Evolutionary conservation across 768 basidiomycete genomes (phyloP).

Genomic region (Termitomyces titanicus): DNA sequence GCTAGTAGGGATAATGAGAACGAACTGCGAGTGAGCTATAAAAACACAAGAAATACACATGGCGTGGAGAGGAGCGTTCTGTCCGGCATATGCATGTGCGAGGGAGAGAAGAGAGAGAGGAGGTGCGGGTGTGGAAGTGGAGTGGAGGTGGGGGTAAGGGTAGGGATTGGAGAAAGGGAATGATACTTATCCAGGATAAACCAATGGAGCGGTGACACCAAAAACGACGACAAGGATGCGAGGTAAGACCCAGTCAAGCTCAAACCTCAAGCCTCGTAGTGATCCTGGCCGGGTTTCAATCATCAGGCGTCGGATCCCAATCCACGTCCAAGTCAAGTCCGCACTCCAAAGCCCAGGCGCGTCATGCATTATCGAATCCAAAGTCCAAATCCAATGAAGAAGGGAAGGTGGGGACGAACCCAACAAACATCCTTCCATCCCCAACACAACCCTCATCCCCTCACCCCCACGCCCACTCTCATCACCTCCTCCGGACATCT

Average conservation of each 20-base stretch:
- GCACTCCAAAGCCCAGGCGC: background rate
- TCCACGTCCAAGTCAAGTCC: background rate
- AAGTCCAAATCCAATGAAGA: background rate
- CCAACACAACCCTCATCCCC: background rate
- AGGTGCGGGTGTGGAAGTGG: background rate
- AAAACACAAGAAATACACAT: slow-evolving; percentile 7
- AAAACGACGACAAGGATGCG: too few species aligned
- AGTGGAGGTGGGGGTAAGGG: background rate
- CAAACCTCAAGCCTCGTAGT: background rate
- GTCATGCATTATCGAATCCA: too few species aligned
- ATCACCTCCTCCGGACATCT: slow-evolving; percentile 2
- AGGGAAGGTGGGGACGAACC: background rate
- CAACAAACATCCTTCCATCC: background rate
- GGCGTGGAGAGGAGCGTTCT: background rate
- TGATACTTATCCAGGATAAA: too few species aligned
- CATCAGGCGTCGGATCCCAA: background rate
- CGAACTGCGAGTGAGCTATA: background rate
- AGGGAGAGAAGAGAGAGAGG: background rate
- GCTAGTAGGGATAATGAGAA: background rate
- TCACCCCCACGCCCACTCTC: background rate
- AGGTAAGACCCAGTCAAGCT: too few species aligned
- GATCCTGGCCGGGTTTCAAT: background rate
- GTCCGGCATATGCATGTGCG: background rate
- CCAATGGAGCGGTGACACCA: background rate
- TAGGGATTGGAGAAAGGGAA: background rate